These are phyloP conservation scores for Chlamydomonas schloesseri DNA, from an alignment of 139 green algal genomes.

Conservation along the genomic window DNA sequence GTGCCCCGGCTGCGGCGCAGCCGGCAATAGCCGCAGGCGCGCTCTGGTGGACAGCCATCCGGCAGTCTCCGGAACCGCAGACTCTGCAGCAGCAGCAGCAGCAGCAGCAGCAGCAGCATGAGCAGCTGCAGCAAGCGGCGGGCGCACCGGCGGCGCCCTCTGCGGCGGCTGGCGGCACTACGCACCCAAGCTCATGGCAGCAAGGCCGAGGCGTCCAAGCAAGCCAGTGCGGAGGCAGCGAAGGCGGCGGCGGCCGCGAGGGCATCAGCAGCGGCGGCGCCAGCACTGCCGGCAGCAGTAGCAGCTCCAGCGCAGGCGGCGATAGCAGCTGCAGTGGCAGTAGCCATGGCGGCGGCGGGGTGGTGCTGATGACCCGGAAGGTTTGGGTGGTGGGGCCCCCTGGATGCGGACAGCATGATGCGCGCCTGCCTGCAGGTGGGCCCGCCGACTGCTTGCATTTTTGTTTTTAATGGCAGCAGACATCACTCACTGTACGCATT, in stretches of 20 bases:
- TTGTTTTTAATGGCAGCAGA: no score
- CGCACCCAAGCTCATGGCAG: no score
- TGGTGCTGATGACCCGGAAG: slow-evolving; percentile 24
- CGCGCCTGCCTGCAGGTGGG: slow-evolving; percentile 28
- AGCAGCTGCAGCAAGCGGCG: not conserved
- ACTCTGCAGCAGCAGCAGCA: not conserved
- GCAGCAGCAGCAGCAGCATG: not conserved
- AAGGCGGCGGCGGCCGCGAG: no score
- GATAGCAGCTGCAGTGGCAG: no score
- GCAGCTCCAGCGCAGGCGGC: not conserved
- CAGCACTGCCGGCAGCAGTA: not conserved
- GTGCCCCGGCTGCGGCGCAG: not conserved
- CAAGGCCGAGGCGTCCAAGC: no score
- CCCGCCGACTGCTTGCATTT: not conserved
- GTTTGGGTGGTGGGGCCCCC: slow-evolving; percentile 26
- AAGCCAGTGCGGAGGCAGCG: no score
- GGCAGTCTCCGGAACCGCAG: slow-evolving; percentile 2
- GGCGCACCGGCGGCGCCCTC: not conserved
- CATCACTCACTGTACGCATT: no score
- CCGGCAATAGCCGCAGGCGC: slow-evolving; percentile 5
- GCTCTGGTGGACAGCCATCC: slow-evolving; percentile 31
- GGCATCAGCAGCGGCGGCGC: not conserved
- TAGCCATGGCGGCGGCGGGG: no score
- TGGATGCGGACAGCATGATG: slow-evolving; percentile 30
- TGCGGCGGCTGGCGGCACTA: not conserved